Base-by-base conservation (phyloP, 2,329 filamentous ascomycete species). In the Fusarium napiforme region DNA sequence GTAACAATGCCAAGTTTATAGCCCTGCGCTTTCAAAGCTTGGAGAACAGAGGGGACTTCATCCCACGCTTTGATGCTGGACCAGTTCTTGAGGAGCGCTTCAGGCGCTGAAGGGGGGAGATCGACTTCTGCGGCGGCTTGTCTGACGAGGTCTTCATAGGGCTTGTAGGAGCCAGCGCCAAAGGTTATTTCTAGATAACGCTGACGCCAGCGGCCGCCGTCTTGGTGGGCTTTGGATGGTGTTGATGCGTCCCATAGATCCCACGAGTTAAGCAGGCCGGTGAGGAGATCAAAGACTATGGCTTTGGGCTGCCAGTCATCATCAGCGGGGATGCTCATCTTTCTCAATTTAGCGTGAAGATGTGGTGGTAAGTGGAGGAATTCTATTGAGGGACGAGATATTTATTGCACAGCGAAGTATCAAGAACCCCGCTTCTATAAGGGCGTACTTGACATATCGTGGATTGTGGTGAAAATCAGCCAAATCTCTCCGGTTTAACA, bases 221-320 rank as follows among this genome's bases (percentile, higher is more conserved):
- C 78, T 9, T 65, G 67, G 11, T 72, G 34, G n/a, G 67, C 70
- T 12, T 60, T 63, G 1, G 79, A 76, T 0, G 79, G 77, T 2
- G 79, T 79, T 11, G 77, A 81, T 23, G 76, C 69, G 37, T 82
- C 74, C 83, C 83, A 84, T 14, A 84, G 69, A 19, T 72, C 78
- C 83, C 82, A 84, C 6, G 81, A 83, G 74, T 84, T 79, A 11
- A 83, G 70, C 1, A 84, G 80, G 19, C 76, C 82, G 3, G 83
- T 84, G 30, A 84, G 79, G 34, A 84, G 81, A 64, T 84, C 82
- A 37, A 84, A 84, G 36, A 84, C 68, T 4, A 84, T 76, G 52
- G 78, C 83, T 72, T 79, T 78, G 3, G 81, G 80, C 9, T 65
- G 74, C 80, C 79, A 81, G 9, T 42, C 32, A 4, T 53, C 4